These are phyloP conservation scores for Fomitopsis pulvina DNA, from an alignment of 768 basidiomycete species.

Conservation along the genomic window DNA sequence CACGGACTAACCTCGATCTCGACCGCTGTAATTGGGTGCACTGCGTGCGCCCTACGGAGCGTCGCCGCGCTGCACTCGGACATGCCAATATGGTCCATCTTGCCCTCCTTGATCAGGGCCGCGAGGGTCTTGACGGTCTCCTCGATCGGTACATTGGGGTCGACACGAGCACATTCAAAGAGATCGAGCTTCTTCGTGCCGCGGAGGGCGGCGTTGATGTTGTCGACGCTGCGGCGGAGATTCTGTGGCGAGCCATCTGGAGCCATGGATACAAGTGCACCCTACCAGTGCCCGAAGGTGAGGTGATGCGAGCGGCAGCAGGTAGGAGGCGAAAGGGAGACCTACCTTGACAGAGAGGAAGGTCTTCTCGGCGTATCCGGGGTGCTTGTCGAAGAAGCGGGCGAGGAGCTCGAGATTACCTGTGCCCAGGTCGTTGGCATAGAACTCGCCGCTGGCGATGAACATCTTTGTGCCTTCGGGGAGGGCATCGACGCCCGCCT, in stretches of 20 bases:
- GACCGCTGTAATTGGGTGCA: slow-evolving; percentile 49
- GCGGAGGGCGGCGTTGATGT: slow-evolving; percentile 37
- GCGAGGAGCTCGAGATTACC: slow-evolving; percentile 42
- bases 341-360: slow-evolving; percentile 44
- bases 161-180: slow-evolving; percentile 47
- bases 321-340: no score
- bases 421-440: slow-evolving; percentile 34
- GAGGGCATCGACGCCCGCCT: slow-evolving; percentile 36
- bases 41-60: slow-evolving; percentile 31
- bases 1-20: slow-evolving; percentile 67
- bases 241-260: slow-evolving; percentile 25
- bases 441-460: slow-evolving; percentile 54
- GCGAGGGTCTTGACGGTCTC: slow-evolving; percentile 36
- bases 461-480: slow-evolving; percentile 40
- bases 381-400: slow-evolving; percentile 42
- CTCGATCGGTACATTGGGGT: slow-evolving; percentile 31
- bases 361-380: slow-evolving; percentile 35
- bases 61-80: slow-evolving; percentile 47
- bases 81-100: slow-evolving; percentile 53
- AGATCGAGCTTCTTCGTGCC: slow-evolving; percentile 55
- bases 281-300: not conserved
- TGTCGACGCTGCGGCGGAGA: slow-evolving; percentile 38
- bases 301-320: not conserved
- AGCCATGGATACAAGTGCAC: not conserved
- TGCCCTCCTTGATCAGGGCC: slow-evolving; percentile 44